Evolutionary conservation across 73 alveolate species (phyloP).

Genomic region (Durusdinium trenchii): DNA sequence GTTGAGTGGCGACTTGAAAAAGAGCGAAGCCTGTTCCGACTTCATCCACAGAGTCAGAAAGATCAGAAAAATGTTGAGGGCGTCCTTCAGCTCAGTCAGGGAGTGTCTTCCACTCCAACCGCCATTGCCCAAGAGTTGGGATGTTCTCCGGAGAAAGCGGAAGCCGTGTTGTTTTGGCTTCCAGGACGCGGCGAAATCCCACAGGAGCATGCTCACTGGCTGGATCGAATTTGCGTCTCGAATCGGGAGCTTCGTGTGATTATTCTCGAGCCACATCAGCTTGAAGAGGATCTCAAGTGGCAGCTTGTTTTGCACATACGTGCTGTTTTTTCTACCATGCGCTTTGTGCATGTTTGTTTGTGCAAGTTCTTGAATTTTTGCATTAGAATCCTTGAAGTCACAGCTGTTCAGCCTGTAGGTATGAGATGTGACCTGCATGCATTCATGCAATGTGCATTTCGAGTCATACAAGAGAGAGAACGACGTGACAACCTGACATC

Average conservation of each 20-base stretch:
- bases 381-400: too few relatives aligned
- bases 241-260: constrained; percentile 60
- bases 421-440: constrained; percentile 62
- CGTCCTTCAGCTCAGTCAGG: too few relatives aligned
- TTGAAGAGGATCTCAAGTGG: constrained; percentile 90
- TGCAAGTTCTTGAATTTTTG: not conserved
- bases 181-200: constrained; percentile 94
- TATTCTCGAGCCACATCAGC: constrained; percentile 80
- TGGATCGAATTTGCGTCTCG: constrained; percentile 4
- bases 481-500: not conserved
- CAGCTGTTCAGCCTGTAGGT: not conserved
- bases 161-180: constrained; percentile 69
- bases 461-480: not conserved
- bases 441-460: not conserved
- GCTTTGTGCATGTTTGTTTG: not conserved
- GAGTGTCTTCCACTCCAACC: constrained; percentile 57
- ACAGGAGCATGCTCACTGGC: constrained; percentile 86
- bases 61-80: not conserved
- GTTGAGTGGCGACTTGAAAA: constrained; percentile 64
- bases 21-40: constrained; percentile 39
- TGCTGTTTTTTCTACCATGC: not conserved
- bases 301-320: not conserved
- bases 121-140: constrained; percentile 86
- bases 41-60: constrained; percentile 11
- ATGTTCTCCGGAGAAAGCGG: constrained; percentile 52